Evolutionary conservation across 1,139 yeast genomes (phyloP).

Genomic region (Geotrichum phurueaensis): DNA sequence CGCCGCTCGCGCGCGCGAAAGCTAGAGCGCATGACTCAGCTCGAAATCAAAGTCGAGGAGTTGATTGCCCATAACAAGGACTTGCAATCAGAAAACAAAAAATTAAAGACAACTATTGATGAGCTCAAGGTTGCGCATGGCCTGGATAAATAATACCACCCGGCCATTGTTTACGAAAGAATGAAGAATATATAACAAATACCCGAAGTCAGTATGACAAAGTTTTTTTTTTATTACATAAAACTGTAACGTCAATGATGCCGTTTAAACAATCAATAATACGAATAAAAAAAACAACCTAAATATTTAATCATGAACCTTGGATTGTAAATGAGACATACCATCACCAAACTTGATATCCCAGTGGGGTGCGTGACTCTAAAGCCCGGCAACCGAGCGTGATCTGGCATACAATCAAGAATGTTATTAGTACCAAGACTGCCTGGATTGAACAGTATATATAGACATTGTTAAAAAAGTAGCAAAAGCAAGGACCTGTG

Average conservation of each 20-base stretch:
- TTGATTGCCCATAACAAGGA: slow-evolving; percentile 50
- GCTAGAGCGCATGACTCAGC: slow-evolving; percentile 78
- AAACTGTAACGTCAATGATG: background rate
- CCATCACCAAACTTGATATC: too few species aligned
- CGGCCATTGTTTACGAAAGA: background rate
- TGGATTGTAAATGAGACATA: too few species aligned
- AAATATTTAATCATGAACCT: background rate
- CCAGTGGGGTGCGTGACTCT: too few species aligned
- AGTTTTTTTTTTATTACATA: background rate
- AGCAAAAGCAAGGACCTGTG: too few species aligned
- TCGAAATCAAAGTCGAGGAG: slow-evolving; percentile 70
- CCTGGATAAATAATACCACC: background rate
- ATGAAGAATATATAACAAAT: background rate
- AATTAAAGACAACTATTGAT: slow-evolving; percentile 9
- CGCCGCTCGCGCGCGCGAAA: slow-evolving; percentile 92
- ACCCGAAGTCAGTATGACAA: background rate
- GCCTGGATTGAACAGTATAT: too few species aligned
- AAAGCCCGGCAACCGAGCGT: too few species aligned
- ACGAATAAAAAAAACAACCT: background rate
- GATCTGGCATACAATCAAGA: too few species aligned
- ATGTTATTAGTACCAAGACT: too few species aligned
- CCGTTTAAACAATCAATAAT: background rate
- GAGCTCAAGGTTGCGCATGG: slow-evolving; percentile 8
- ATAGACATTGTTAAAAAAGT: too few species aligned
- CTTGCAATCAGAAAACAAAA: slow-evolving; percentile 51